Percentiles rank a stretch among this genome's conserved stretches.
phyloP scores from a whole-genome alignment of 1,284 basidiomycete species.

The Fomitopsis pinicola region DNA sequence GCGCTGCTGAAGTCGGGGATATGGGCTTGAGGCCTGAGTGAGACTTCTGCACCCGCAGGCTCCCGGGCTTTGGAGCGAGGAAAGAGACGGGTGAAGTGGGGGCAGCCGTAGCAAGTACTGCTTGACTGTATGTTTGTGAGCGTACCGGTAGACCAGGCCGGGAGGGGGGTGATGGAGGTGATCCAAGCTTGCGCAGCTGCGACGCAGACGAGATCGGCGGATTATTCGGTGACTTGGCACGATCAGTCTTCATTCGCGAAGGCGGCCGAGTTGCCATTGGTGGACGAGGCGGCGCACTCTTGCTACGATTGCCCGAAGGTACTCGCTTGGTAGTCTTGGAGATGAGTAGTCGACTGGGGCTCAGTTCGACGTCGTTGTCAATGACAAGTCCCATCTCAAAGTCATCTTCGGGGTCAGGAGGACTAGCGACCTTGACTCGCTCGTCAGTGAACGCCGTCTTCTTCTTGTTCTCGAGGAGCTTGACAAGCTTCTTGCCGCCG shows the following conservation, averaged over 20 bases:
- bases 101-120: conserved; percentile 41
- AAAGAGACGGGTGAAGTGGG: conserved; percentile 47
- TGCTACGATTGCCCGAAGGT: conserved; percentile 28
- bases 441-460: conserved; percentile 46
- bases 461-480: conserved; percentile 74
- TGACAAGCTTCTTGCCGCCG: conserved; percentile 60
- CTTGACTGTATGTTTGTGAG: conserved; percentile 53
- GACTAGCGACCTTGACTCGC: conserved; percentile 46
- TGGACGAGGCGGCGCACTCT: conserved; percentile 51
- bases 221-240: conserved; percentile 65
- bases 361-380: conserved; percentile 75
- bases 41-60: conserved; percentile 75
- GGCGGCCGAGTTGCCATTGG: conserved; percentile 48
- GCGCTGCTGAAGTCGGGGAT: conserved; percentile 56
- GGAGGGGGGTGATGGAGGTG: conserved; percentile 58
- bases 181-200: conserved; percentile 56
- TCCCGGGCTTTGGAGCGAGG: conserved; percentile 61
- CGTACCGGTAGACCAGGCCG: conserved; percentile 43
- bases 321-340: conserved; percentile 42
- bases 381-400: conserved; percentile 80
- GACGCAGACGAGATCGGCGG: conserved; percentile 61
- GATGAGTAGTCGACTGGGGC: conserved; percentile 64
- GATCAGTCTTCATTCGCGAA: conserved; percentile 52
- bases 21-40: conserved; percentile 72
- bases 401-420: conserved; percentile 71